These are phyloP conservation scores for Nyssa sinensis DNA, from an alignment of 148 eudicot species.

Conservation along the genomic window DNA sequence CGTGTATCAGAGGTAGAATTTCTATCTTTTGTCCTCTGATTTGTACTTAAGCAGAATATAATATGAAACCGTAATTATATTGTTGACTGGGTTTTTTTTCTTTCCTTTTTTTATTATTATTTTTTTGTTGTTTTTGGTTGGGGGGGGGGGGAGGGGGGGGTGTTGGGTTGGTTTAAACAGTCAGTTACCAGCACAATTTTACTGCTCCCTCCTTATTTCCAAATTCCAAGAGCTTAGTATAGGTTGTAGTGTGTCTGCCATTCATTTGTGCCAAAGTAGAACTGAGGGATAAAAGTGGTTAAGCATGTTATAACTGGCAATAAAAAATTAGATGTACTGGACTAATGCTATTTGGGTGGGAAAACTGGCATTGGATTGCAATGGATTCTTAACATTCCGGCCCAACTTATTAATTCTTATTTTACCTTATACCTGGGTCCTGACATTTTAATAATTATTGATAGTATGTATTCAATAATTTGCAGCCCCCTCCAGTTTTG, in stretches of 20 bases:
- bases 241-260: neutral
- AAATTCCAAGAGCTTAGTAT: no score
- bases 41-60: neutral
- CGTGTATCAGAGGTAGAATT: neutral
- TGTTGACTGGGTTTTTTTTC: neutral
- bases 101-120: neutral
- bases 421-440: neutral
- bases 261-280: neutral
- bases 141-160: no score
- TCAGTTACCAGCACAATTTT: no score
- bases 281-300: neutral
- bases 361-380: neutral
- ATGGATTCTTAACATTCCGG: neutral
- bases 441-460: neutral
- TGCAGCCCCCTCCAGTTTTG: conserved; percentile 51
- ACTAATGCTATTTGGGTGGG: neutral
- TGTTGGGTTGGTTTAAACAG: no score
- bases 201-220: no score
- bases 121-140: no score
- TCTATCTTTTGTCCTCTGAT: no score
- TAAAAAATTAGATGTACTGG: neutral
- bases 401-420: no score
- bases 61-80: neutral
- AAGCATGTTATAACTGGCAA: neutral
- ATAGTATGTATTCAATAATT: neutral